Evolutionary conservation across 306 rosid species (phyloP), one percentile per base, ranked within the genome.

Genomic region (Malus fusca): DNA sequence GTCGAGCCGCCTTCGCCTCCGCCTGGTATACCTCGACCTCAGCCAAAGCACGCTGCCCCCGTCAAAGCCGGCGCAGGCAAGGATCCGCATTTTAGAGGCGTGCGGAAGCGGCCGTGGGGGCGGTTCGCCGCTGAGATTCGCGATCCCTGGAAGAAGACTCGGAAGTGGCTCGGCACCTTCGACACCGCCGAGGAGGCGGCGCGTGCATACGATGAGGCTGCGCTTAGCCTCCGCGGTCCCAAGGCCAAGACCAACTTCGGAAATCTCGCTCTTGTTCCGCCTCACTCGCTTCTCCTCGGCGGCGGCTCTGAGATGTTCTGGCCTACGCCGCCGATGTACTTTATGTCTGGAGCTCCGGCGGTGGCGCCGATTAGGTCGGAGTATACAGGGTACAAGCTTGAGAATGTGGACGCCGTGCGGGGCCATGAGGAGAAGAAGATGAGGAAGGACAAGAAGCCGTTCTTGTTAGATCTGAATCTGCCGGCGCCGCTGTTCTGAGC

Each of bases 171-270:
- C 11, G 91, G 95, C 11, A 90, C 95, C 66, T 87, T 85, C 17
- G 88, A 87, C 67, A 90, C 95, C 6, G 95, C 95, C 17, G 90
- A 85, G 84, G 86, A 90, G 26, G 95, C 95, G 8, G 95, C 95
- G 35, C 77, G 80, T 68, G 95, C 95, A 11, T 90, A 90, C 77
- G 95, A 90, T 73, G 67, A 80, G 21, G 95, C 95, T 6, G 92
- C 95, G 4, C 75, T 83, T 13, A 56, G 43, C 18, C 88, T 90
- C 77, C 88, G 93, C 6, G 96, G 96, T 19, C 67, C 86, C 37
- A 85, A 77, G 71, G 93, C 96, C 10, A 88, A 85, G 77, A 90
- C 96, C 19, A 90, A 90, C 85, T 90, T 90, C 68, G 53, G 79
- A 12, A 37, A 55, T 2, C 68, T 71, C 12, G 12, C 28, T 4